Conservation (phyloP, 2,329 filamentous ascomycete genomes). For the Cordyceps cateniannulata region DNA sequence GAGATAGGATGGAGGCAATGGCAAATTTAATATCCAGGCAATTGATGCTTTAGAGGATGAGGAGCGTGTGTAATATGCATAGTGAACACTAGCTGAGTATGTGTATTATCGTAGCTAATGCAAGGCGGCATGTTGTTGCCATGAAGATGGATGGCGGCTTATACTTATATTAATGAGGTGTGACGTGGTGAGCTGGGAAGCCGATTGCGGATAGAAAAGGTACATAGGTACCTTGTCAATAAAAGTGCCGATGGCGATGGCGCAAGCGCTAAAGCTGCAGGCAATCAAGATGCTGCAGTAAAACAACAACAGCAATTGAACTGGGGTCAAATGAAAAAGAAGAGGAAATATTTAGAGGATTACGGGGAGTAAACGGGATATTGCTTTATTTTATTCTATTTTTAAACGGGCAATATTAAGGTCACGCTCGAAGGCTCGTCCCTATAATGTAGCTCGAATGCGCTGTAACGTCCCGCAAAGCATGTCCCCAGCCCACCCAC, state of each 20-base stretch:
- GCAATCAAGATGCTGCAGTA: not conserved
- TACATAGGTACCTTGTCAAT: not conserved
- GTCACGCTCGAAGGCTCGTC: too few species aligned
- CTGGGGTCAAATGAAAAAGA: not conserved
- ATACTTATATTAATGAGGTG: not conserved
- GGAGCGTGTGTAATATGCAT: not conserved
- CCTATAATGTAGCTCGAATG: too few species aligned
- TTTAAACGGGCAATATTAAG: not conserved
- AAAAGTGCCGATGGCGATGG: not conserved
- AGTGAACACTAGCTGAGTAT: not conserved
- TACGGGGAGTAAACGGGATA: too few species aligned
- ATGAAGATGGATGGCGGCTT: not conserved
- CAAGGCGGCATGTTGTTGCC: not conserved
- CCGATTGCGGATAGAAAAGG: constrained; percentile 2
- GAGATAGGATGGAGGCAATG: not conserved
- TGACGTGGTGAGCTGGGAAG: not conserved
- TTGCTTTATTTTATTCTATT: not conserved
- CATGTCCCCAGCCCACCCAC: not conserved
- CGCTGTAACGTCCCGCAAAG: not conserved
- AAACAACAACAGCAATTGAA: not conserved
- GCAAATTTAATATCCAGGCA: not conserved
- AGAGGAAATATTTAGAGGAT: not conserved
- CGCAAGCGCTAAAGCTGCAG: constrained; percentile 4
- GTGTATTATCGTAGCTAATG: not conserved
- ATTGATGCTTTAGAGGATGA: not conserved